Evolutionary conservation across 768 basidiomycete species (phyloP), one percentile per base, ranked within the genome.

Genomic region (Phaeotremella fagi): DNA sequence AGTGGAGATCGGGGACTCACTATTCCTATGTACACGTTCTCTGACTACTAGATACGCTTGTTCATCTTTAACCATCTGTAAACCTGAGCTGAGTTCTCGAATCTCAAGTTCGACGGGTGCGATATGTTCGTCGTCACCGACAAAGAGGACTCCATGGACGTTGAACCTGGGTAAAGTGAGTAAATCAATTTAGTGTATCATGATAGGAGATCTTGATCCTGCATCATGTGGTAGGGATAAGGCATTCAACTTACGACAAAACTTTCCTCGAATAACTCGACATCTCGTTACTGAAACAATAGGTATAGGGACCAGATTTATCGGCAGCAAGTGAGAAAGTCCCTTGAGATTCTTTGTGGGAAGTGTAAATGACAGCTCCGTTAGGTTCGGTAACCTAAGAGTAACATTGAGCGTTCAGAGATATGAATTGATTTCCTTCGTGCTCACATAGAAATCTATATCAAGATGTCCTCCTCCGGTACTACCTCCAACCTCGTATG

Each of bases 231-330:
- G 31, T 16, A 7, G 16, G 31, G 7, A 33, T 7, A 7, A 7
- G 31, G 31, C 31, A 33, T n/a, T 4, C 22, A 26, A 66, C 75
- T 55, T 67, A 91, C 91, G 87, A 90, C 70, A 98, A 84, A 61
- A 87, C 83, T 77, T 99, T 98, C 78, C 95, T 90, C 42, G 90
- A 86, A 66, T 97, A 85, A 24, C 90, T 84, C 67, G 88, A 91
- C 94, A 98, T 97, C 75, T 91, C 89, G 74, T 99, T 99, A 26
- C 90, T 94, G 81, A 98, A 99, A 77, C 95, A 99, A 68, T 97
- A 95, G 65, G 90, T 86, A 70, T 91, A 83, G 45, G 89, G 79
- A 0, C 95, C 95, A 62, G 95, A 87, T 66, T 79, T 81, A 55
- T 85, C 82, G 20, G 91, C 91, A 11, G 90, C 94, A 61, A 94